Base-by-base conservation (phyloP, 495 filamentous ascomycete genomes). In the Aspergillus bertholletiae region DNA sequence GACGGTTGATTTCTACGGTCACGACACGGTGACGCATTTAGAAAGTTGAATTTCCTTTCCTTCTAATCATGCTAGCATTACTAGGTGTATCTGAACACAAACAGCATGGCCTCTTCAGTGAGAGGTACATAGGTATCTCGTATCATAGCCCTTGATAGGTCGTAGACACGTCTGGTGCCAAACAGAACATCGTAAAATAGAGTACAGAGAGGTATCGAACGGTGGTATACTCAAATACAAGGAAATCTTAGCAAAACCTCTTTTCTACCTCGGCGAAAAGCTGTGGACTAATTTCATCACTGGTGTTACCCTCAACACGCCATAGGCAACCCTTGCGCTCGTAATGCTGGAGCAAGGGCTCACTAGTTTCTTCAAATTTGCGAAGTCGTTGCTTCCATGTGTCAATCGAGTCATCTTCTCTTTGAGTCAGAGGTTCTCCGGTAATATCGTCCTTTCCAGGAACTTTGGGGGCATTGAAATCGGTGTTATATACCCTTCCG, bases 231-330 rank as follows among this genome's bases (percentile, higher is more conserved):
- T 57, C 57, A 41, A 63, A 37, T 46, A 53, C 27, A 56, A 49
- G 22, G 45, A 13, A 20, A 21, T n/a, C 44, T 52, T 57, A 75
- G 66, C 76, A 80, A 77, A 98, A 98, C 52, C 86, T 76, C 53
- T 73, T 79, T 70, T 87, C 85, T 64, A 98, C 85, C 71, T 96
- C 93, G 8, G 77, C 74, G 61, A 88, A 85, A 12, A 98, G 71
- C 72, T 88, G 83, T 7, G 94, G 94, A 17, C 81, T 91, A 49
- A 98, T 98, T 79, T 97, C 93, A 69, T 98, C 88, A 59, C 89
- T 95, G 58, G 84, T 89, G 62, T 93, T 82, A 8, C 94, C 94
- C 57, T 88, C 72, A 3, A 97, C 92, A 27, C 85, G 87, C 88
- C 87, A 93, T 52, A 98, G 69, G 28, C 96, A 86, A n/a, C 90